Percentiles rank a stretch among this genome's conserved stretches.
Conservation (phyloP, 352 stramenopile species). For the Salisapilia sapeloensis region DNA sequence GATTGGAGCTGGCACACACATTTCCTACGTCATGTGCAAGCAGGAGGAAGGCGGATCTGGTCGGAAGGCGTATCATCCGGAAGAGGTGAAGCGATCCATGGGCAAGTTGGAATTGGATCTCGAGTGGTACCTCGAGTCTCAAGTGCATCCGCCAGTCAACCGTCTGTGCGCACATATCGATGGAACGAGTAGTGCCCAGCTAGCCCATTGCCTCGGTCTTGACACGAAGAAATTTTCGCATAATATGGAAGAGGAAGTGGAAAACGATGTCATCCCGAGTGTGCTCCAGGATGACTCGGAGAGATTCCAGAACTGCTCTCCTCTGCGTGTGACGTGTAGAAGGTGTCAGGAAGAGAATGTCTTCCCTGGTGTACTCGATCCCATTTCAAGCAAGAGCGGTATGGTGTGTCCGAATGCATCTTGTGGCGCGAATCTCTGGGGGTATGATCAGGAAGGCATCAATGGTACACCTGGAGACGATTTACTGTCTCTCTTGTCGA, state of each 20-base stretch:
- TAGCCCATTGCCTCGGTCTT: conserved; percentile 93
- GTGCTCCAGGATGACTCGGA: conserved; percentile 78
- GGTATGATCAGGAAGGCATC: conserved; percentile 59
- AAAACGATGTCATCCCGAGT: conserved; percentile 72
- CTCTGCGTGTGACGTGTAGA: conserved; percentile 58
- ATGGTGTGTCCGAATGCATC: conserved; percentile 40
- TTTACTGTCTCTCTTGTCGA: conserved; percentile 58
- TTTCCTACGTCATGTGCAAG: conserved; percentile 95
- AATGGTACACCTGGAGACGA: conserved; percentile 59
- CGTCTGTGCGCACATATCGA: conserved; percentile 98
- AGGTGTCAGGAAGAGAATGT: conserved; percentile 37
- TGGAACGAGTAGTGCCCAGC: conserved; percentile 85
- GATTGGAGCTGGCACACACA: conserved; percentile 97
- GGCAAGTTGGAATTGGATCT: conserved; percentile 86
- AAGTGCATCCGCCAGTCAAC: conserved; percentile 95
- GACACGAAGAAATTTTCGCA: conserved; percentile 91
- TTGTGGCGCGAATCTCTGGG: conserved; percentile 71
- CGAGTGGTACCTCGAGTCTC: conserved; percentile 93
- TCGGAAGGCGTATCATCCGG: conserved; percentile 71
- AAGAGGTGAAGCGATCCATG: conserved; percentile 58
- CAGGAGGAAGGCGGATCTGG: conserved; percentile 63
- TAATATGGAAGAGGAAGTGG: conserved; percentile 74
- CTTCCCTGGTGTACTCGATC: conserved; percentile 48
- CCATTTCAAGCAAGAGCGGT: conserved; percentile 26
- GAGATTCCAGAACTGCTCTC: conserved; percentile 75